These are phyloP conservation scores for Mycosarcoma maydis DNA, from an alignment of 1,284 basidiomycete genomes.

Conservation along the genomic window DNA sequence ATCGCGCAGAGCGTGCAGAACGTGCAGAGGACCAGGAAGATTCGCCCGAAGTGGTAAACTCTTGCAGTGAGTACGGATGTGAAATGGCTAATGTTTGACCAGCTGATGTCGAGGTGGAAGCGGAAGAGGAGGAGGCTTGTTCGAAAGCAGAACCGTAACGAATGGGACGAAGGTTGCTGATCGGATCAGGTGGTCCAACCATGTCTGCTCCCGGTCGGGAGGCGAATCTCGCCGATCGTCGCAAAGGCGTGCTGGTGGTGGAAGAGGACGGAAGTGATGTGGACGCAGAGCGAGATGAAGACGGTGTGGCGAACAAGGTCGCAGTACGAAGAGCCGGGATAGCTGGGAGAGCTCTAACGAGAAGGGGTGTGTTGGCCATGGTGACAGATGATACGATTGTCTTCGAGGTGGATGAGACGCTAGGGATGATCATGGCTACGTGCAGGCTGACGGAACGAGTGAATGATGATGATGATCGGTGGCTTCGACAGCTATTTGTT, in stretches of 20 bases:
- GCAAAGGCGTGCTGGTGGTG: not conserved
- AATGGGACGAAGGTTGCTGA: slow-evolving; percentile 62
- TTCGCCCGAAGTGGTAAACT: slow-evolving; percentile 47
- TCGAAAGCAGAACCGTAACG: slow-evolving; percentile 56
- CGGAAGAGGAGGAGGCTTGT: slow-evolving; percentile 6
- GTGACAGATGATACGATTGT: not conserved
- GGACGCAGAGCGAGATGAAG: not conserved
- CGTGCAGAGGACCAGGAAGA: too few species aligned
- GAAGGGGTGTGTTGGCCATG: not conserved
- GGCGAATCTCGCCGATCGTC: slow-evolving; percentile 39
- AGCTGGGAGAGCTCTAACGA: slow-evolving; percentile 1
- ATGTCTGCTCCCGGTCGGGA: slow-evolving; percentile 40
- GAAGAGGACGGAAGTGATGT: slow-evolving; percentile 6
- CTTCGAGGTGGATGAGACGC: not conserved
- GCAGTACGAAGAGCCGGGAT: too few species aligned
- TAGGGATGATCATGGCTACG: slow-evolving; percentile 4
- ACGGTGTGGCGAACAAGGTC: too few species aligned
- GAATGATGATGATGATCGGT: too few species aligned
- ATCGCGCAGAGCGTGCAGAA: not conserved
- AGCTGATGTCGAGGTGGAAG: slow-evolving; percentile 5
- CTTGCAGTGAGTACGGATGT: slow-evolving; percentile 62
- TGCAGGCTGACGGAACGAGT: too few species aligned
- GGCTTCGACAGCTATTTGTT: too few species aligned
- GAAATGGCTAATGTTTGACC: slow-evolving; percentile 13
- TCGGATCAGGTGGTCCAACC: slow-evolving; percentile 59